Percentiles rank a stretch among this genome's conserved stretches.
Evolutionary conservation across 2,329 filamentous ascomycete genomes (phyloP).

Genomic region (Pseudogymnoascus destructans): DNA sequence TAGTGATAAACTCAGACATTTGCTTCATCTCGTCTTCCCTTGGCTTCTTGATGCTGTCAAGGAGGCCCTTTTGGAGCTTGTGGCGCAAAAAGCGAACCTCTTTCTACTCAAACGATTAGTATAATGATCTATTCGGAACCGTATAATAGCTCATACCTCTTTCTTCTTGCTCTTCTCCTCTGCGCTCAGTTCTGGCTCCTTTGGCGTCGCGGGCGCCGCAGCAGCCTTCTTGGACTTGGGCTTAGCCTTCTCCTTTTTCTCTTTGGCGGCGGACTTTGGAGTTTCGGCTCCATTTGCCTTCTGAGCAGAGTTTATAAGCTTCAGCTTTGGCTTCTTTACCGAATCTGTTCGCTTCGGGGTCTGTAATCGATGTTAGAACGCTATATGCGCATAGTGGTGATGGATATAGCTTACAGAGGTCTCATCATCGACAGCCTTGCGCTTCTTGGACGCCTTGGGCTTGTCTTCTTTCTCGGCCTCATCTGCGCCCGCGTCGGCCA

Average conservation of each 20-base stretch:
- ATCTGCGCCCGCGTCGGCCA: conserved; percentile 38
- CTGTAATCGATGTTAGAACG: conserved; percentile 27
- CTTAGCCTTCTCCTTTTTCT: conserved; percentile 26
- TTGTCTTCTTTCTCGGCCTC: conserved; percentile 38
- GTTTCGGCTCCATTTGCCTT: conserved; percentile 44
- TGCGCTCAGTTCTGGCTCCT: conserved; percentile 44
- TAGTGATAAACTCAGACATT: conserved; percentile 65
- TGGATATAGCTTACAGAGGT: conserved; percentile 43
- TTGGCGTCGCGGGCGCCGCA: conserved; percentile 34
- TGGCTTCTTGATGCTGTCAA: conserved; percentile 73
- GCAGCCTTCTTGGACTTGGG: conserved; percentile 42
- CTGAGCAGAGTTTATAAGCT: conserved; percentile 46
- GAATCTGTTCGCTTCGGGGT: conserved; percentile 46
- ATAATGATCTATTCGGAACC: neutral
- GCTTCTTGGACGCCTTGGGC: conserved; percentile 55
- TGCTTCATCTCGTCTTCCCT: conserved; percentile 70
- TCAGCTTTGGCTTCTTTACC: conserved; percentile 56
- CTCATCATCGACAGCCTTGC: conserved; percentile 70
- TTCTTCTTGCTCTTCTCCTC: conserved; percentile 47
- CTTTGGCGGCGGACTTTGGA: conserved; percentile 27
- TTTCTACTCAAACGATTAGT: conserved; percentile 37
- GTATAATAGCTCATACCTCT: conserved; percentile 33
- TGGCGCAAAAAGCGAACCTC: conserved; percentile 89
- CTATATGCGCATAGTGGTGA: neutral
- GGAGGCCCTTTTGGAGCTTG: conserved; percentile 85